Percentiles rank a stretch among this genome's conserved stretches.
These are phyloP conservation scores for Patellaria atrata DNA, from an alignment of 495 filamentous ascomycete genomes.

Conservation along the genomic window DNA sequence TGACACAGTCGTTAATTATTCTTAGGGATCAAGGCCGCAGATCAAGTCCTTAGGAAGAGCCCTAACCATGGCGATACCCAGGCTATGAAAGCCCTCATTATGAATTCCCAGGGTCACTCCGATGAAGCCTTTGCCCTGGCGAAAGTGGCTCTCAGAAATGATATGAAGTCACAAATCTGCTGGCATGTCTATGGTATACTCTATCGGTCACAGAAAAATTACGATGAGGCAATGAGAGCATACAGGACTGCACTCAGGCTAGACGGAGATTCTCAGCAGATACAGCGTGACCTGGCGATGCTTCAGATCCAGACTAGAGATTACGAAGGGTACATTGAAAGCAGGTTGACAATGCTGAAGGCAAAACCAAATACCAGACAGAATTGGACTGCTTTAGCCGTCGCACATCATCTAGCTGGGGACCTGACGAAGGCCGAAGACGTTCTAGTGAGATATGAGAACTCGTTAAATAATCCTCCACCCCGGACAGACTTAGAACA, in stretches of 20 bases:
- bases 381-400: conserved; percentile 92
- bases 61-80: conserved; percentile 96
- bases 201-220: conserved; percentile 87
- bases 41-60: conserved; percentile 86
- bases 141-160: conserved; percentile 77
- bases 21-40: conserved; percentile 72
- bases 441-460: conserved; percentile 80
- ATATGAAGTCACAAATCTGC: conserved; percentile 98
- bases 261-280: conserved; percentile 85
- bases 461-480: conserved; percentile 66
- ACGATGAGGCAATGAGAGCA: conserved; percentile 95
- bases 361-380: conserved; percentile 61
- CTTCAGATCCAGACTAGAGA: conserved; percentile 96
- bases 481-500: conserved; percentile 75
- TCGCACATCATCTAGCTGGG: conserved; percentile 80
- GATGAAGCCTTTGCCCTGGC: conserved; percentile 89
- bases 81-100: conserved; percentile 96
- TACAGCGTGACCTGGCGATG: conserved; percentile 82
- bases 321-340: conserved; percentile 84
- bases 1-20: background rate
- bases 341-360: conserved; percentile 70
- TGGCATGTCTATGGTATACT: conserved; percentile 99
- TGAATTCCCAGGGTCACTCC: conserved; percentile 76
- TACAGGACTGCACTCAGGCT: conserved; percentile 88
- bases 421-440: conserved; percentile 77